Evolutionary conservation across 805 yeast genomes (phyloP).

Genomic region (Pichia nakasei): DNA sequence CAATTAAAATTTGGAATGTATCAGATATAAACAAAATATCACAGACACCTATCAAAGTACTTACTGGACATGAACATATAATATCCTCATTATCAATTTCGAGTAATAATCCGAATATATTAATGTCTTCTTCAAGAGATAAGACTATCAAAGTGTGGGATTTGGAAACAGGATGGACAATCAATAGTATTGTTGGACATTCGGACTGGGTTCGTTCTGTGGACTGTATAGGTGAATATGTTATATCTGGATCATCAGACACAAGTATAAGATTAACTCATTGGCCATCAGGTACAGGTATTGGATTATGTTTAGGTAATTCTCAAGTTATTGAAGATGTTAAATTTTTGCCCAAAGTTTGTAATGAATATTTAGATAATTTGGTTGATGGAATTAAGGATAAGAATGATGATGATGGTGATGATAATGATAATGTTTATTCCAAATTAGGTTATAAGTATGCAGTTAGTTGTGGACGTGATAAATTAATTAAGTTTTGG

Average conservation of each 20-base stretch:
- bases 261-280: conserved; percentile 63
- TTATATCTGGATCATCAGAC: conserved; percentile 73
- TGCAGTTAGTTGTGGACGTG: conserved; percentile 74
- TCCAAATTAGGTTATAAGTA: conserved; percentile 51
- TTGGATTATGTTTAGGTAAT: conserved; percentile 66
- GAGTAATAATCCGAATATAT: conserved; percentile 33
- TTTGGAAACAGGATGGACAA: conserved; percentile 55
- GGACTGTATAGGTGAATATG: conserved; percentile 40
- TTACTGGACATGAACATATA: conserved; percentile 84
- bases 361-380: conserved; percentile 42
- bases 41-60: conserved; percentile 39
- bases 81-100: conserved; percentile 57
- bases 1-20: conserved; percentile 66
- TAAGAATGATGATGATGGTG: background rate
- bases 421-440: conserved; percentile 21
- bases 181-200: conserved; percentile 64
- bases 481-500: conserved; percentile 70
- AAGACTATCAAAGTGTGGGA: conserved; percentile 58
- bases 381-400: conserved; percentile 19
- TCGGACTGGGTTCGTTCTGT: conserved; percentile 72
- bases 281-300: conserved; percentile 54
- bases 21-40: conserved; percentile 5
- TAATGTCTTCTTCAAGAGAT: conserved; percentile 61
- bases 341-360: conserved; percentile 48
- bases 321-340: conserved; percentile 74